Evolutionary conservation across 140 eudicot genomes (phyloP), one percentile per base, ranked within the genome.

Genomic region (Flaveria floridana): DNA sequence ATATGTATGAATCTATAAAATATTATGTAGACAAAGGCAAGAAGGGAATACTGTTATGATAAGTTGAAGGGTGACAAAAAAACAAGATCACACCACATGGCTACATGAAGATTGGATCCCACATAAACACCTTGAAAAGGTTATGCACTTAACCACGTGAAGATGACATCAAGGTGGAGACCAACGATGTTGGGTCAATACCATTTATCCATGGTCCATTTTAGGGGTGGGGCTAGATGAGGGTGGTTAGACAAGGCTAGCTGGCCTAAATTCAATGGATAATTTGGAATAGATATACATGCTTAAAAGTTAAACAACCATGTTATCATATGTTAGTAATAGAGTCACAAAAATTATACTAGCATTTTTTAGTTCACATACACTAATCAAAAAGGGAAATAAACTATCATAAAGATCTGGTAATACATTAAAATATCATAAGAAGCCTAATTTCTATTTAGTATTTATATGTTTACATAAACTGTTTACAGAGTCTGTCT

Each of bases 91-190:
- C 39, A 58, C 42, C 84, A 80, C 84, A 80, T 80, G 82, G 84
- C 52, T 62, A 57, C 52, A 20, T 68, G 19, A 71, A 61, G 80
- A 74, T 80, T 74, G 84, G 78, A 74, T 68, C 80, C 84, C 84
- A 80, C 84, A 80, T 47, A 80, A 80, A 80, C 53, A 68, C 84
- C 80, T 67, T 80, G 84, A 80, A 80, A 80, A 74, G 84, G 72
- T 74, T 62, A 21, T 58, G 71, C 80, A 58, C 75, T 68, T 62
- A 64, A 68, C 76, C 74, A 80, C 79, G 68, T 80, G 84, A 80
- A 75, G 66, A 80, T 74, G 84, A 48, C 74, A 68, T 23, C 48
- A 59, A 80, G 78, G 55, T 46, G 64, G 72, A 74, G 71, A 80
- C 57, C 72, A 74, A 74, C 84, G 68, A 44, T 59, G 74, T 74